Percentiles rank a stretch among this genome's conserved stretches.
These are phyloP conservation scores for Coprinopsis marcescibilis DNA, from an alignment of 768 basidiomycete species.

Conservation along the genomic window DNA sequence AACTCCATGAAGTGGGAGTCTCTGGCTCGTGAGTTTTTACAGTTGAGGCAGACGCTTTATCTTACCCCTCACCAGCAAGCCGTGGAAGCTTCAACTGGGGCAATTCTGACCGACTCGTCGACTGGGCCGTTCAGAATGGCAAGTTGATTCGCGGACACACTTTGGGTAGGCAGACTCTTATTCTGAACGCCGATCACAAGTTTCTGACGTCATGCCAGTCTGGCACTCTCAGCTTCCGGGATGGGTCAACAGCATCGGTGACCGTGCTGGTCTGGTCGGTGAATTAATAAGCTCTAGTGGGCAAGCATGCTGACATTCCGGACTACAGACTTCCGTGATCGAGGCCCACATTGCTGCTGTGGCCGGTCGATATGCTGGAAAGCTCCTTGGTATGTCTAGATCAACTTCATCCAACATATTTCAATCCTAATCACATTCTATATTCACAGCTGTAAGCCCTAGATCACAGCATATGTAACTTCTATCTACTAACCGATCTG, in stretches of 20 bases:
- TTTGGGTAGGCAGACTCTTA: conserved; percentile 20
- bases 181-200: neutral
- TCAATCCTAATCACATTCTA: neutral
- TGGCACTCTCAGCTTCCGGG: conserved; percentile 35
- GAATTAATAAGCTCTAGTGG: neutral
- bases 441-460: conserved; percentile 14
- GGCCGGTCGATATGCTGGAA: conserved; percentile 37
- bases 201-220: conserved; percentile 10
- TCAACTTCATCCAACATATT: conserved; percentile 4
- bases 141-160: conserved; percentile 37
- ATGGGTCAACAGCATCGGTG: conserved; percentile 30
- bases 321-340: conserved; percentile 26
- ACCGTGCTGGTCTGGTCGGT: conserved; percentile 25
- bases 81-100: conserved; percentile 29
- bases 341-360: conserved; percentile 35
- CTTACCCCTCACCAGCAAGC: conserved; percentile 11
- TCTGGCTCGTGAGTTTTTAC: conserved; percentile 25
- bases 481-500: neutral
- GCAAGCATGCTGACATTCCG: neutral
- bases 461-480: neutral
- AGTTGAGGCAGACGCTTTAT: neutral
- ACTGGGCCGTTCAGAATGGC: conserved; percentile 33
- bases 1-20: conserved; percentile 44
- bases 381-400: conserved; percentile 23
- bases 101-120: conserved; percentile 31